These are phyloP conservation scores for Aspergillus panamensis DNA, from an alignment of 495 filamentous ascomycete genomes.

Conservation along the genomic window DNA sequence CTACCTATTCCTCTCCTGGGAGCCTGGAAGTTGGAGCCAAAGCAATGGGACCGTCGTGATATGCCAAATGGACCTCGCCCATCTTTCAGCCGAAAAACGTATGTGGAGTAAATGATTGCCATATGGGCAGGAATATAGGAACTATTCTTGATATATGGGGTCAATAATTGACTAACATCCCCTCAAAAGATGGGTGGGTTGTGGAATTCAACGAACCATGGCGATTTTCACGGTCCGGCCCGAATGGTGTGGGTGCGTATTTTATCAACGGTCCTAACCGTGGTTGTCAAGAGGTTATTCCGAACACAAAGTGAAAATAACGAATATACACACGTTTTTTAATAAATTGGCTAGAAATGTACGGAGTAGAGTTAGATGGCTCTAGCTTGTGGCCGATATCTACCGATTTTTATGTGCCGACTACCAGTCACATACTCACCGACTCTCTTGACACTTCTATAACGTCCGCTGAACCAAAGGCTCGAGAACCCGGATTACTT, in stretches of 20 bases:
- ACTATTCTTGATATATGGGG: too few species aligned
- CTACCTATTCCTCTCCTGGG: too few species aligned
- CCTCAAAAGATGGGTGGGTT: neutral
- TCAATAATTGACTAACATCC: too few species aligned
- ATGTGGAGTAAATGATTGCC: too few species aligned
- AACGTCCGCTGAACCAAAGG: neutral
- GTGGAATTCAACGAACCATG: neutral
- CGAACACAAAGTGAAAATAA: neutral
- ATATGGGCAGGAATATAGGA: too few species aligned
- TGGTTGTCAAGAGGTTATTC: neutral
- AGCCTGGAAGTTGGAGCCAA: too few species aligned
- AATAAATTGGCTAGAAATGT: neutral
- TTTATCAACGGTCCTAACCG: neutral
- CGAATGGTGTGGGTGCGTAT: neutral
- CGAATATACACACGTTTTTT: neutral
- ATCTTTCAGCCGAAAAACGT: too few species aligned
- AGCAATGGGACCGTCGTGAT: too few species aligned
- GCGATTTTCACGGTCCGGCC: conserved; percentile 11
- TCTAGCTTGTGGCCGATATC: neutral
- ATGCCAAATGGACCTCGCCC: too few species aligned
- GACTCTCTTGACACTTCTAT: conserved; percentile 3
- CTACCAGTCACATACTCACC: conserved; percentile 16
- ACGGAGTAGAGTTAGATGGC: neutral
- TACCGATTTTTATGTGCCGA: conserved; percentile 3
- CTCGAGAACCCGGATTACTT: neutral